phyloP scores from a whole-genome alignment of 257 asterid species.

The Jasminum sambac region DNA sequence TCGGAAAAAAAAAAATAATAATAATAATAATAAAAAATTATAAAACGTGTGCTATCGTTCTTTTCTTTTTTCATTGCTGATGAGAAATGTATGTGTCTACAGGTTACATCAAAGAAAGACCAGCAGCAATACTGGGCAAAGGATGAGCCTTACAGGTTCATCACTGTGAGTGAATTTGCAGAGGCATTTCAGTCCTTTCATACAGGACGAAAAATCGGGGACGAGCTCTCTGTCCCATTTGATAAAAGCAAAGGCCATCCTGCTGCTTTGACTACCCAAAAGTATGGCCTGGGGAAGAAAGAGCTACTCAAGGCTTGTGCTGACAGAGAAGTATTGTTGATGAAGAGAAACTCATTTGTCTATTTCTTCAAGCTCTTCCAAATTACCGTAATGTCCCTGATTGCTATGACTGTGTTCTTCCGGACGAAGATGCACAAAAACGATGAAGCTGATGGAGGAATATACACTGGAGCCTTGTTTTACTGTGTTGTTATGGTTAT shows the following conservation, averaged over 20 bases:
- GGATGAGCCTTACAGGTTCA: conserved; percentile 53
- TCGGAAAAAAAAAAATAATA: conserved; percentile 11
- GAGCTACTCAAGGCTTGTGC: conserved; percentile 60
- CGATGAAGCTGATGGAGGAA: conserved; percentile 42
- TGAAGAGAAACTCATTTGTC: conserved; percentile 66
- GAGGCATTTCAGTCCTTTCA: conserved; percentile 46
- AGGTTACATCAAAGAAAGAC: conserved; percentile 79
- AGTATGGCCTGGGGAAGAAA: conserved; percentile 47
- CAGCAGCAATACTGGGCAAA: conserved; percentile 65
- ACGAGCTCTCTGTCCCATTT: conserved; percentile 46
- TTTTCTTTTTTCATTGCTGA: conserved; percentile 11
- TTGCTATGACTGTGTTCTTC: conserved; percentile 53
- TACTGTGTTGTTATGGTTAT: conserved; percentile 38
- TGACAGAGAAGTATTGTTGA: conserved; percentile 52
- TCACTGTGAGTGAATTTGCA: conserved; percentile 24
- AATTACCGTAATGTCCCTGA: conserved; percentile 38
- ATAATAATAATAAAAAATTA: background rate
- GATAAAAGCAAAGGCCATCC: conserved; percentile 67
- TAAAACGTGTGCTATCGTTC: too few species aligned
- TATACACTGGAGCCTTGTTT: conserved; percentile 54
- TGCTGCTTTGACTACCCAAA: conserved; percentile 53
- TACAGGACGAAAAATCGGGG: conserved; percentile 35
- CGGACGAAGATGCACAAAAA: conserved; percentile 51
- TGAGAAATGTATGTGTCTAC: conserved; percentile 4
- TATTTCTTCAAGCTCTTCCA: conserved; percentile 54